Evolutionary conservation across 1,284 basidiomycete genomes (phyloP).

Genomic region (Stygiomarasmius scandens): DNA sequence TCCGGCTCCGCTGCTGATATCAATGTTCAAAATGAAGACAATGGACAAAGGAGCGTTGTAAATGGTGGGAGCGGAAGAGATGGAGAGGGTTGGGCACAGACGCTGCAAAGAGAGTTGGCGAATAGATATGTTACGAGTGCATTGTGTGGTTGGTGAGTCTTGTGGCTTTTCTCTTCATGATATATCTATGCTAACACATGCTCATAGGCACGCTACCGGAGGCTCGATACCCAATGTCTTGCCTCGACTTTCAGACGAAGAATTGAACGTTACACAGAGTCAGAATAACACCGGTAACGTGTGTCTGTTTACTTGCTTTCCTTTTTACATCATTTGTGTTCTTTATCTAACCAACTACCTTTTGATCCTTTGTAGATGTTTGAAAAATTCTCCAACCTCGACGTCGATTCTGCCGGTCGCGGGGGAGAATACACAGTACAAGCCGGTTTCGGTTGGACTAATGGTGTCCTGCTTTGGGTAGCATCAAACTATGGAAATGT

Average conservation of each 20-base stretch:
- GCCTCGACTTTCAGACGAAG: conserved; percentile 65
- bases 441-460: conserved; percentile 91
- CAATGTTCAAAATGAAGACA: conserved; percentile 37
- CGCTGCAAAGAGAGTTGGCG: conserved; percentile 71
- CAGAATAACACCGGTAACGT: conserved; percentile 72
- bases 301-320: conserved; percentile 29
- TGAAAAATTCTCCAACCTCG: conserved; percentile 80
- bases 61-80: conserved; percentile 70
- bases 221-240: conserved; percentile 75
- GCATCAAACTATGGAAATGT: conserved; percentile 71
- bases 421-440: conserved; percentile 48
- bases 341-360: background rate
- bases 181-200: background rate
- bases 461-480: conserved; percentile 80
- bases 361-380: conserved; percentile 66
- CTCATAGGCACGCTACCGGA: conserved; percentile 82
- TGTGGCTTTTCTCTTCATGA: background rate
- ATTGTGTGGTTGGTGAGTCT: conserved; percentile 83
- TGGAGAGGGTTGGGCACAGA: conserved; percentile 69
- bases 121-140: conserved; percentile 83
- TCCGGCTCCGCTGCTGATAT: conserved; percentile 61
- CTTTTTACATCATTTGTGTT: conserved; percentile 19
- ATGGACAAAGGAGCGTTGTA: conserved; percentile 59
- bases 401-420: conserved; percentile 82
- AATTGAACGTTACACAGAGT: conserved; percentile 78